Base-by-base conservation (phyloP, 305 asterid species). In the Fraxinus dipetala region DNA sequence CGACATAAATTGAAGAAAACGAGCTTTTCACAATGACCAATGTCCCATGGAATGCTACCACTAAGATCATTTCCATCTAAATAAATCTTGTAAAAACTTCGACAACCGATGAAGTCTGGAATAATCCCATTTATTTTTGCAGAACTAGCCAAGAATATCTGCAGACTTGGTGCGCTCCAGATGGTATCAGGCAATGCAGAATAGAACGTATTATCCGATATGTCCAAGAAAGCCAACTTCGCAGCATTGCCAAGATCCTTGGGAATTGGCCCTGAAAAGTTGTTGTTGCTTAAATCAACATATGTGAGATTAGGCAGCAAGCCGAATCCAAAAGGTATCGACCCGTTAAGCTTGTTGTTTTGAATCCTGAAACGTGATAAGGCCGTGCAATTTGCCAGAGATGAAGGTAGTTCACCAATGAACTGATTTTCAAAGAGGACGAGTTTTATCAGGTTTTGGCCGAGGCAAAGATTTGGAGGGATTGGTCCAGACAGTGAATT, bases 41-140 rank as follows among this genome's bases (percentile, higher is more conserved):
- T 90, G 14, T 94, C 95, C 97, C 96, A 91, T 0, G 98, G 98
- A 84, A 94, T 90, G 86, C 83, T 87, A 18, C 98, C 97, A 8
- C 81, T 92, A 4, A 95, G 87, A 77, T 89, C 87, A 79, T 95
- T 95, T 61, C 94, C 93, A 56, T 90, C 90, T 0, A 95, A 85
- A 75, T 92, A 96, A 20, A 95, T 85, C 76, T 56, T 89, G 90
- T 92, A 94, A 32, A 94, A 79, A 56, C 79, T 90, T 48, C 79
- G 76, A 72, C 99, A 95, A 5, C 94, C 97, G 28, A 79, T 86
- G 82, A 95, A 93, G 79, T 90, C 90, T 0, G 99, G 99, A 35
- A 95, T 93, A 70, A 79, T 81, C 0, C 98, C 99, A 0, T 24
- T 38, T n/a, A 95, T 80, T 4, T 77, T 65, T 0, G 91, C 82